phyloP scores from a whole-genome alignment of 495 filamentous ascomycete species.

The Annulohypoxylon nitens region DNA sequence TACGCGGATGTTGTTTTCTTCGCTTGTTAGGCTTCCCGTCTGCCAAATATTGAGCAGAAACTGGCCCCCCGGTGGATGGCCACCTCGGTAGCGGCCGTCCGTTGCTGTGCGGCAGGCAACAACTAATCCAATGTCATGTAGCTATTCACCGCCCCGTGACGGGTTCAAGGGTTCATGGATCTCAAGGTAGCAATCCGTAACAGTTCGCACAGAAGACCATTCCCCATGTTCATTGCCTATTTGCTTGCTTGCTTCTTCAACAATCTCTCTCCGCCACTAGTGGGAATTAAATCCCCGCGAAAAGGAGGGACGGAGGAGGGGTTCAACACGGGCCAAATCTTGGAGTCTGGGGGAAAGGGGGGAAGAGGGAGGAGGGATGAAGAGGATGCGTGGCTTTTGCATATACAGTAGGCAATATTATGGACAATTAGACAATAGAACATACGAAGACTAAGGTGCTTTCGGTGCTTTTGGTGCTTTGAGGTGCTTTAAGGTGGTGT shows the following conservation, averaged over 20 bases:
- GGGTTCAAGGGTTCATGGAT: slow-evolving; percentile 1
- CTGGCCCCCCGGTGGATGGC: slow-evolving; percentile 35
- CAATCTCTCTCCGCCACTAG: slow-evolving; percentile 19
- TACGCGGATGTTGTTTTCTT: slow-evolving; percentile 11
- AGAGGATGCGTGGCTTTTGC: slow-evolving; percentile 1
- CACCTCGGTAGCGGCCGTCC: slow-evolving; percentile 44
- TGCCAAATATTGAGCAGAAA: slow-evolving; percentile 14
- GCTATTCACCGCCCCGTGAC: slow-evolving; percentile 26
- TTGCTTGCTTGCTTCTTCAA: neutral
- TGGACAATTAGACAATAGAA: neutral
- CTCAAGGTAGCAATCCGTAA: slow-evolving; percentile 6
- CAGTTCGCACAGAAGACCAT: neutral
- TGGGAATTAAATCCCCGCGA: slow-evolving; percentile 30
- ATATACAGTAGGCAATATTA: neutral
- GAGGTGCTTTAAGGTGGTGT: neutral
- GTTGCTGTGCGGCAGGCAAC: slow-evolving; percentile 34
- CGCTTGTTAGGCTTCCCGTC: slow-evolving; percentile 25
- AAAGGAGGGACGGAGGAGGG: slow-evolving; percentile 11
- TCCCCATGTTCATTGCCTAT: neutral
- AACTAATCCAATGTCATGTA: neutral
- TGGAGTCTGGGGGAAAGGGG: slow-evolving; percentile 19
- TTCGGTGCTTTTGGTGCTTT: neutral
- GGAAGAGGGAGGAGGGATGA: no score
- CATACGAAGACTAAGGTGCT: slow-evolving; percentile 9
- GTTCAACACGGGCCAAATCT: slow-evolving; percentile 25